Base-by-base conservation (phyloP, 2,329 filamentous ascomycete species). In the Bertia moriformis region DNA sequence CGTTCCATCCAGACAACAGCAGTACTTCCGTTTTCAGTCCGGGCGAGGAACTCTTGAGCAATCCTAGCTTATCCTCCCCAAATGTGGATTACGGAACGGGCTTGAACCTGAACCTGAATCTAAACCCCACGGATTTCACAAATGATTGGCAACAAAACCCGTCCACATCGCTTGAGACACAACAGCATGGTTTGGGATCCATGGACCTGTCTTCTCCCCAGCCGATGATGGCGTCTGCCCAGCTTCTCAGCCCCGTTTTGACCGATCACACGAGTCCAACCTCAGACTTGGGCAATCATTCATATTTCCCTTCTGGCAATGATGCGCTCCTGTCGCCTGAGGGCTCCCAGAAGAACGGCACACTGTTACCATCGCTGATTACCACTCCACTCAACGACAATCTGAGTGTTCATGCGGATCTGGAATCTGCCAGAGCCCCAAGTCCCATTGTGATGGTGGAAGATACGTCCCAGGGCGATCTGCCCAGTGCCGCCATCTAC, bases 371-470 rank as follows among this genome's bases (percentile, higher is more conserved):
- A 10, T 10, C 24, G 10, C 10, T 29, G n/a, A n/a, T 29, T 29
- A 29, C 24, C 10, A n/a, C 24, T 29, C 24, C 24, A 10, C n/a
- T 29, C 10, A 29, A 29, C 24, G n/a, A 29, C 38, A 51, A 42
- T 15, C 47, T 51, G 12, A 45, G 47, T 22, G 44, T 49, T 4
- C 41, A 45, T 20, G 41, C 38, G 5, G 38, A 39, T 3, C 43
- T 45, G n/a, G 41, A 46, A 12, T 48, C 49, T 4, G 48, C 49
- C 14, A 51, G 48, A 39, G 50, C 54, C 14, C 48, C 52, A 36
- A 66, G 63, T 41, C 64, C 64, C 12, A 56, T 62, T 20, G 55
- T 67, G 32, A 62, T 58, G 27, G 53, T 67, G 3, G 62, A 62
- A 19, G 59, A 46, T 29, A 58, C 56, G 39, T 55, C 54, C 17